A percentile compares a stretch with the other conserved stretches of the same genome.
These are phyloP conservation scores for Penicillium parvum DNA, from an alignment of 495 filamentous ascomycete species.

Conservation along the genomic window DNA sequence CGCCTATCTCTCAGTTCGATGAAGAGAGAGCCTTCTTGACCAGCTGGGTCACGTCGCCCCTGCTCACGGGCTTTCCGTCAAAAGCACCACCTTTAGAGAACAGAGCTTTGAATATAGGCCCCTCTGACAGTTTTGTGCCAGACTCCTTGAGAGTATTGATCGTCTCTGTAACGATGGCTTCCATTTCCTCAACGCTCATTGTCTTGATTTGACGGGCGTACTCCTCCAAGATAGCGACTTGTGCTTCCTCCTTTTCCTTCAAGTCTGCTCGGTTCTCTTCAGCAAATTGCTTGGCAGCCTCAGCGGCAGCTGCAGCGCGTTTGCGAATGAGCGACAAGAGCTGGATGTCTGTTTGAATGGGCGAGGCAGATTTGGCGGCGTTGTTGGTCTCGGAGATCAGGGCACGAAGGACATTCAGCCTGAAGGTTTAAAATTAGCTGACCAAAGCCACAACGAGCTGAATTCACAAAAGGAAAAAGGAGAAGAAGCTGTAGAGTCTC, in stretches of 20 bases:
- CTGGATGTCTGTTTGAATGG: conserved; percentile 54
- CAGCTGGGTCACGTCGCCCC: conserved; percentile 42
- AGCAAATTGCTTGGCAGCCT: conserved; percentile 50
- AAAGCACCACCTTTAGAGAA: conserved; percentile 45
- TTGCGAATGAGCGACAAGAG: conserved; percentile 57
- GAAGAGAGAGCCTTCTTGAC: conserved; percentile 38
- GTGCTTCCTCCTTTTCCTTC: conserved; percentile 53
- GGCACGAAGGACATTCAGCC: conserved; percentile 54
- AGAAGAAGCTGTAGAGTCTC: neutral
- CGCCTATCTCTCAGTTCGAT: conserved; percentile 3
- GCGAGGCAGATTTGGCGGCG: conserved; percentile 53
- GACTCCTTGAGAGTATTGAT: conserved; percentile 41
- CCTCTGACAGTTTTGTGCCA: conserved; percentile 40
- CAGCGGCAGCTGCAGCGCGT: conserved; percentile 42
- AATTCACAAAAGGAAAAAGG: conserved; percentile 2
- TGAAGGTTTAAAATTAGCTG: conserved; percentile 19
- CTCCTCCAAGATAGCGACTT: conserved; percentile 52
- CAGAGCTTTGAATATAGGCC: conserved; percentile 45
- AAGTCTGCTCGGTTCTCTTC: conserved; percentile 51
- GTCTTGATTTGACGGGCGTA: conserved; percentile 52
- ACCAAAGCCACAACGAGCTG: too few relatives aligned
- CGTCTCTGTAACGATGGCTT: conserved; percentile 38
- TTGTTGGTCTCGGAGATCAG: conserved; percentile 62
- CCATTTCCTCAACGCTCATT: conserved; percentile 47
- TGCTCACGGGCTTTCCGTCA: conserved; percentile 51